Conservation (phyloP, 176 grass and related monocot genomes). For the Rhipidocladum racemiflorum region DNA sequence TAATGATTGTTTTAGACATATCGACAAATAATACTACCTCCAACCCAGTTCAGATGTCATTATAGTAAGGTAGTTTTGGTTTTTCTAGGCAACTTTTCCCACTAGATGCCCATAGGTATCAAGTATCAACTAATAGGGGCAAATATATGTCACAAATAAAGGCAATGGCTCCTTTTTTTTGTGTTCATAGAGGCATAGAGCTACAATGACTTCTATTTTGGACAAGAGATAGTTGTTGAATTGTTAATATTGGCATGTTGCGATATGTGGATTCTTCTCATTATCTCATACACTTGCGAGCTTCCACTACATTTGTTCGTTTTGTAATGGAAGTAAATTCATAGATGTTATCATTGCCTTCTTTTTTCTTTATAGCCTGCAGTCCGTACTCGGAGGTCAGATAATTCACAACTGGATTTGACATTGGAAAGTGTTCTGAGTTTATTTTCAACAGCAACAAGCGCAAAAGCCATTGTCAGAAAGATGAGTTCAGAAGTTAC, state of each 20-base stretch:
- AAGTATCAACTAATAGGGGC: conserved; percentile 4
- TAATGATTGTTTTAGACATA: background rate
- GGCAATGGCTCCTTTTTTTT: background rate
- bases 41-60: background rate
- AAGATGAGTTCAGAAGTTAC: conserved; percentile 61
- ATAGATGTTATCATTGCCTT: conserved; percentile 5
- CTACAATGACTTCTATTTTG: background rate
- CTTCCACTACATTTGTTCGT: background rate
- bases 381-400: conserved; percentile 62
- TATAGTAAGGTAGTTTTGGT: background rate
- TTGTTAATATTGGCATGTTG: conserved; percentile 19
- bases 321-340: conserved; percentile 15
- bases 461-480: conserved; percentile 61
- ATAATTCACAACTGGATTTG: conserved; percentile 53
- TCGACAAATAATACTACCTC: background rate
- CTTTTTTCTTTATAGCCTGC: conserved; percentile 45
- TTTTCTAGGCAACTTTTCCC: background rate
- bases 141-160: conserved; percentile 7
- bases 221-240: background rate
- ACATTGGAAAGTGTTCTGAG: conserved; percentile 57
- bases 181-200: background rate
- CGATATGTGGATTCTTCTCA: conserved; percentile 12
- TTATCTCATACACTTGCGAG: background rate
- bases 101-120: background rate
- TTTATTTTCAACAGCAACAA: conserved; percentile 54